Percentiles rank a stretch among this genome's conserved stretches.
Conservation (phyloP, 2,329 filamentous ascomycete genomes). For the Diaporthe velutina region DNA sequence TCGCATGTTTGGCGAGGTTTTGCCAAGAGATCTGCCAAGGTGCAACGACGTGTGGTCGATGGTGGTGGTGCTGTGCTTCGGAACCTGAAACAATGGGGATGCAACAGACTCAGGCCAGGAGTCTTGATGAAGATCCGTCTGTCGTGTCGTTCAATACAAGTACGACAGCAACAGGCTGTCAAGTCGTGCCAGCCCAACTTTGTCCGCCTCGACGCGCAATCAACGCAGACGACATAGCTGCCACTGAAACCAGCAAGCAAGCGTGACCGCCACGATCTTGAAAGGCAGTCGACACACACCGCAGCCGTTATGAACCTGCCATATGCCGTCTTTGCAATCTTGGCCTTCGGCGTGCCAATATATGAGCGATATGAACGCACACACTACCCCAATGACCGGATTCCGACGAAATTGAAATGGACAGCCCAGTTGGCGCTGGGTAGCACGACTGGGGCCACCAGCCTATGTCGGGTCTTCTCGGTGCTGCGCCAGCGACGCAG, state of each 20-base stretch:
- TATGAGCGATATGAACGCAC: slow-evolving; percentile 31
- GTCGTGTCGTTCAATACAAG: background rate
- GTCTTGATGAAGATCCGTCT: slow-evolving; percentile 3
- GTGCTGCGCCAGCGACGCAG: slow-evolving; percentile 9
- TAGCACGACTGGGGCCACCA: slow-evolving; percentile 26
- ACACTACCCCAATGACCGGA: slow-evolving; percentile 19
- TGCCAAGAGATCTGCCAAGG: slow-evolving; percentile 11
- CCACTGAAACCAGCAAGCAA: background rate
- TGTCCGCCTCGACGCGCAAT: background rate
- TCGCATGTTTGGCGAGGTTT: slow-evolving; percentile 24
- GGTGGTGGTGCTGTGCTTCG: slow-evolving; percentile 15
- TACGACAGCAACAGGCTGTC: background rate
- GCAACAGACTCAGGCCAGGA: slow-evolving; percentile 11
- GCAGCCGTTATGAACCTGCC: slow-evolving; percentile 14
- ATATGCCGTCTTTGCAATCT: slow-evolving; percentile 17
- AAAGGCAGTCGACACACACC: background rate
- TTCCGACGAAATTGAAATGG: slow-evolving; percentile 26
- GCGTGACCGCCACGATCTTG: background rate
- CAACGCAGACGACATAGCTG: background rate
- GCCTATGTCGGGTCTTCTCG: slow-evolving; percentile 7
- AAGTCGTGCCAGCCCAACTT: background rate
- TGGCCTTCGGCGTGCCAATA: slow-evolving; percentile 14
- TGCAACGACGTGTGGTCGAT: background rate
- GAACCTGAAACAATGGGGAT: slow-evolving; percentile 22
- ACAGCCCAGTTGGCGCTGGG: slow-evolving; percentile 30